Evolutionary conservation across 306 rosid genomes (phyloP).

Genomic region (Macrotyloma uniflorum): DNA sequence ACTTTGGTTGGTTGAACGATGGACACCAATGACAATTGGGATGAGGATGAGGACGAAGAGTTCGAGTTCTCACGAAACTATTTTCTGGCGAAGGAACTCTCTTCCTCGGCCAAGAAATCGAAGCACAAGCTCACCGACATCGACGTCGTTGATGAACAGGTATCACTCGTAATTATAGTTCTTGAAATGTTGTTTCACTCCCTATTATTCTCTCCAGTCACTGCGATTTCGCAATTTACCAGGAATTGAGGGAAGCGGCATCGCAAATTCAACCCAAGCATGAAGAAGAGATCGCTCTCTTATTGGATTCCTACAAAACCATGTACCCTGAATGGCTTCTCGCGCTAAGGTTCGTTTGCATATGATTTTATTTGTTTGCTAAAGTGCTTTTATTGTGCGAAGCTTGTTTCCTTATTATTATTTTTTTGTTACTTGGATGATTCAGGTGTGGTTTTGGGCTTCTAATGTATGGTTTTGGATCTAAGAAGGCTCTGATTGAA

Average conservation of each 20-base stretch:
- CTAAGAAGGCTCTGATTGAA: constrained; percentile 85
- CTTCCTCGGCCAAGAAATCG: constrained; percentile 74
- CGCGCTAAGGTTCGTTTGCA: constrained; percentile 54
- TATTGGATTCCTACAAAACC: constrained; percentile 61
- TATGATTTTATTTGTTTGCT: background rate
- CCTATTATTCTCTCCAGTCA: background rate
- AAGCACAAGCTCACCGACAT: constrained; percentile 70
- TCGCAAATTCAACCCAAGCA: constrained; percentile 75
- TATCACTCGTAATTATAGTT: background rate
- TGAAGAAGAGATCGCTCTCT: constrained; percentile 54
- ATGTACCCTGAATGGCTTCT: constrained; percentile 67
- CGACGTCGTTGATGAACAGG: constrained; percentile 80
- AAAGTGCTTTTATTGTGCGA: background rate
- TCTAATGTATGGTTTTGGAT: constrained; percentile 95
- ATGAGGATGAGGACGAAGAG: constrained; percentile 64
- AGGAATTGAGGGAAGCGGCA: constrained; percentile 77
- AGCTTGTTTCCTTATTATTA: background rate
- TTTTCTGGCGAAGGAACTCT: constrained; percentile 80
- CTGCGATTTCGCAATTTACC: background rate
- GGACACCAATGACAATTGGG: constrained; percentile 42
- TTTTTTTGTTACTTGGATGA: background rate
- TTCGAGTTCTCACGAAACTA: constrained; percentile 82
- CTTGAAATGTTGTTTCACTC: background rate
- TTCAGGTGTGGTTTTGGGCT: constrained; percentile 79
- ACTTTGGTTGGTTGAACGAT: constrained; percentile 25